Conservation (phyloP, 2,329 filamentous ascomycete species). For the Colletotrichum echinochloae region DNA sequence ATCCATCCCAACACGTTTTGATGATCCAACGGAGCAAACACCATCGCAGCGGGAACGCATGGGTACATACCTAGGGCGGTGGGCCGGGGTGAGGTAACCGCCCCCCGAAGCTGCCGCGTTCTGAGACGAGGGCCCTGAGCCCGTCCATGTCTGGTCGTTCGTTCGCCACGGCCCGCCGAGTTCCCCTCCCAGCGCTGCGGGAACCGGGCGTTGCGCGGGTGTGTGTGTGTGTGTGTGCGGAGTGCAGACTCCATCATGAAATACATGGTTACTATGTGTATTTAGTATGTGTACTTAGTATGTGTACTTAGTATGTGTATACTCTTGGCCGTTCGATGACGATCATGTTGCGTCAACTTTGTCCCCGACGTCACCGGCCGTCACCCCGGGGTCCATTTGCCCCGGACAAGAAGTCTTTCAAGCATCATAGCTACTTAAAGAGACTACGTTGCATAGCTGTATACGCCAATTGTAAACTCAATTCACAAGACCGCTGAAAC, state of each 20-base stretch:
- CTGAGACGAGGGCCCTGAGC: no score
- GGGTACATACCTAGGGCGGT: neutral
- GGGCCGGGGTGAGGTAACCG: neutral
- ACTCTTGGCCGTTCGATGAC: conserved; percentile 30
- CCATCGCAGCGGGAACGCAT: neutral
- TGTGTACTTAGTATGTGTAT: no score
- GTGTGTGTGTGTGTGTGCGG: no score
- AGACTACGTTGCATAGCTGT: neutral
- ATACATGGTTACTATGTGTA: no score
- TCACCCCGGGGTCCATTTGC: conserved; percentile 2
- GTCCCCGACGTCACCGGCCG: conserved; percentile 32
- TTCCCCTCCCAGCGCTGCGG: neutral
- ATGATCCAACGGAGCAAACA: neutral
- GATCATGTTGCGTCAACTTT: conserved; percentile 37
- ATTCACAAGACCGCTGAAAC: neutral
- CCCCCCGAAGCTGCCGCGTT: no score
- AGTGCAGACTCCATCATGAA: no score
- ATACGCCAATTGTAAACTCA: neutral
- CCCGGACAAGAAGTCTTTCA: neutral
- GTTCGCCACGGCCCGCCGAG: conserved; percentile 25
- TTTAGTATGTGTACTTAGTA: no score
- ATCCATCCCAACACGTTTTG: neutral
- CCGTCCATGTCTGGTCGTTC: no score
- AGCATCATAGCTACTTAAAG: neutral
- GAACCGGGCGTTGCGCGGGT: conserved; percentile 3